Base-by-base conservation (phyloP, 345 rosid species). In the Eucalyptus sideroxylon region DNA sequence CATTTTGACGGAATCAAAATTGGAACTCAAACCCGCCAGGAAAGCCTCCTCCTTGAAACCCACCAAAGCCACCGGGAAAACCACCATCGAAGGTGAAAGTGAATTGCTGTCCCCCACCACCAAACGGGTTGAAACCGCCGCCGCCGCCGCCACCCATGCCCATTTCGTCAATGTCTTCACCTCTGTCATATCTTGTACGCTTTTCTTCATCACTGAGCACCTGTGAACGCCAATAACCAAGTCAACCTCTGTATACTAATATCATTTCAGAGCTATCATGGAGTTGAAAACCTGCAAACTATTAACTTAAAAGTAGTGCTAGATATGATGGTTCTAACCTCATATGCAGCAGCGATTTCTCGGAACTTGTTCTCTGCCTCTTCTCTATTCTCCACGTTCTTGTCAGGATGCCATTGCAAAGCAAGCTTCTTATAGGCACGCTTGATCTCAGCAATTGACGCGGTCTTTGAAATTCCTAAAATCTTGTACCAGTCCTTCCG, bases 361-460 rank as follows among this genome's bases (percentile, higher is more conserved):
- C 92, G 94, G 93, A 98, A 98, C 88, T 95, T 94, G 91, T 93
- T 94, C 94, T 98, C 99, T 87, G 99, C 99, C 93, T 94, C 99
- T 95, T 97, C 99, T 94, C 99, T 93, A 40, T 96, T 97, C 44
- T 91, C 96, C 8, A 96, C 99, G 88, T 98, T 98, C 92, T 98
- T 98, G 92, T 98, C 99, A 0, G 99, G 99, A 93, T 98, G 99
- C 99, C 99, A 98, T 89, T 96, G 96, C 89, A 98, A 86, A 90
- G 99, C 99, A 23, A 97, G 98, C 94, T 96, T 98, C 94, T 98
- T 98, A 93, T 98, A 98, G 26, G 99, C 99, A 69, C 94, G 93
- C 92, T 98, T 98, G n/a, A 98, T 98, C 89, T 98, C 99, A 40
- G 98, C 67, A 65, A 96, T 86, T 9, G 99, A 92, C 5, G 99